phyloP scores from a whole-genome alignment of 805 yeast genomes.

The Metschnikowia anglica region DNA sequence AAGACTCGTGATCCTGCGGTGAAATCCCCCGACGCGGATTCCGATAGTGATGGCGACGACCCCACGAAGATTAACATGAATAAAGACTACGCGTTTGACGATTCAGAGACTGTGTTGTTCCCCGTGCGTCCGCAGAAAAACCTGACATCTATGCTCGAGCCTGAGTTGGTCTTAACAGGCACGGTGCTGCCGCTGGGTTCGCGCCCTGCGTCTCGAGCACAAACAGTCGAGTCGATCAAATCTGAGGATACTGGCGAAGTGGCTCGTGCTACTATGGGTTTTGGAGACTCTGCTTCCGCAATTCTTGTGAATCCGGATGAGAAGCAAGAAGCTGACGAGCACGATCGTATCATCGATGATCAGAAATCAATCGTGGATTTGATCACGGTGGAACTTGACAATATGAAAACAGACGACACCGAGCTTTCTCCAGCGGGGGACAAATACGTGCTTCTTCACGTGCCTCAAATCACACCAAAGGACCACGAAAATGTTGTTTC shows the following conservation, averaged over 20 bases:
- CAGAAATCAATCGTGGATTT: constrained; percentile 31
- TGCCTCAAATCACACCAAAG: constrained; percentile 44
- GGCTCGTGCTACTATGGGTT: constrained; percentile 28
- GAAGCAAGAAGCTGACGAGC: constrained; percentile 32
- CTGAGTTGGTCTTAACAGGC: constrained; percentile 25
- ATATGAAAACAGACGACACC: constrained; percentile 19
- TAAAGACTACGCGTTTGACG: constrained; percentile 52
- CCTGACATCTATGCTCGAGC: constrained; percentile 21
- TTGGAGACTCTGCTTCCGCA: constrained; percentile 3
- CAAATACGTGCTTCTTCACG: constrained; percentile 44
- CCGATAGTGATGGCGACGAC: constrained; percentile 44
- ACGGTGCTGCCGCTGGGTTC: constrained; percentile 21
- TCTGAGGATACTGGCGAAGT: constrained; percentile 34
- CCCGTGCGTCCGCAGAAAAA: constrained; percentile 69
- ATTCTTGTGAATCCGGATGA: constrained; percentile 23
- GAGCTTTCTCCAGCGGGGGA: constrained; percentile 7
- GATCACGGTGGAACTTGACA: constrained; percentile 26
- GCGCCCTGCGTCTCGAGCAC: constrained; percentile 10
- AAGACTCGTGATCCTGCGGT: constrained; percentile 27
- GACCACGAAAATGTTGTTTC: not conserved
- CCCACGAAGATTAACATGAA: constrained; percentile 61
- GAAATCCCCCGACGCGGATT: constrained; percentile 29
- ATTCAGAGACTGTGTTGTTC: constrained; percentile 55
- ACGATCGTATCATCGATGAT: constrained; percentile 31
- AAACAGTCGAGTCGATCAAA: constrained; percentile 25